Conservation (phyloP, 805 yeast genomes). For the Helenozyma rhizophorensis region DNA sequence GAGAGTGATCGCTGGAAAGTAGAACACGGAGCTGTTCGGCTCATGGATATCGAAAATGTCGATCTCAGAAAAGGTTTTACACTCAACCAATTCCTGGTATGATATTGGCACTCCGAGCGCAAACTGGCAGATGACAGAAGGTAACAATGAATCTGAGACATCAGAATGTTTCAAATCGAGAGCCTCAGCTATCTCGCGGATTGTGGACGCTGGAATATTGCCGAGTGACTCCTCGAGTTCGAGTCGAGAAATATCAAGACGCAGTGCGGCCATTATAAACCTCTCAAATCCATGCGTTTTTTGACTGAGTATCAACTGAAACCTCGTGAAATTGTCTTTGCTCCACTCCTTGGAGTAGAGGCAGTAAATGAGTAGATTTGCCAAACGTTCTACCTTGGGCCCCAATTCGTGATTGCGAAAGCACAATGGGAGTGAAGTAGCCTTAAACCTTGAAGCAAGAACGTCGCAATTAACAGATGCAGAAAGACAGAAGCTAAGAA, state of each 20-base stretch:
- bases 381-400: conserved; percentile 4
- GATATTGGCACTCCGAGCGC: background rate
- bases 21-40: no score
- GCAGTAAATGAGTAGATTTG: conserved; percentile 4
- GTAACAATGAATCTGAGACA: no score
- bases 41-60: conserved; percentile 12
- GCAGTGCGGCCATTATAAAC: conserved; percentile 5
- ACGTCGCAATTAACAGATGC: conserved; percentile 1
- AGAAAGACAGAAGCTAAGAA: conserved; percentile 1
- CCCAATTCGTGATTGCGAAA: conserved; percentile 2
- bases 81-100: background rate
- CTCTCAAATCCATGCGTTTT: no score
- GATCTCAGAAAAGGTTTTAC: conserved; percentile 6
- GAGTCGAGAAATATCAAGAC: conserved; percentile 2
- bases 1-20: no score
- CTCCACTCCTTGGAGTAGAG: no score
- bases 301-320: no score
- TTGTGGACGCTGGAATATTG: no score
- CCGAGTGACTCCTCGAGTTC: background rate
- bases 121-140: no score
- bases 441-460: background rate
- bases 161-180: no score
- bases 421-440: conserved; percentile 4
- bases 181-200: no score
- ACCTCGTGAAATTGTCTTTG: no score